phyloP scores from a whole-genome alignment of 2,329 filamentous ascomycete species.

The Cryphonectria radicalis region DNA sequence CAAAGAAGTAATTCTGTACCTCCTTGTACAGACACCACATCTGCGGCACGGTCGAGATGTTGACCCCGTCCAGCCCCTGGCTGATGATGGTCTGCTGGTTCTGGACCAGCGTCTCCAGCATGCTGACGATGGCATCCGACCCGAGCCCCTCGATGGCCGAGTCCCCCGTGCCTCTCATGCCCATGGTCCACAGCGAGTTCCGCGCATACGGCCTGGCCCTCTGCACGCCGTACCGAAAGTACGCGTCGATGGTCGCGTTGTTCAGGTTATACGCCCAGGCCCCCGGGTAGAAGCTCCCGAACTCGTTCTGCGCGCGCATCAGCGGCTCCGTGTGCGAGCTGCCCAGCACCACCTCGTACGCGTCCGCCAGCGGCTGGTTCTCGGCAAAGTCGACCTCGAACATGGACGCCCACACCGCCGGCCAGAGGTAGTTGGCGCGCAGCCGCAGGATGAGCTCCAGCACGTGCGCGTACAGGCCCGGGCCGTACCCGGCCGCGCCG shows the following conservation, averaged over 20 bases:
- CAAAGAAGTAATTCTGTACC: constrained; percentile 70
- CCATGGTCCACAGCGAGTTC: constrained; percentile 67
- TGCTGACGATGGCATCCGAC: constrained; percentile 58
- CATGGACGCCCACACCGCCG: constrained; percentile 67
- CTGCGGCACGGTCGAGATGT: constrained; percentile 62
- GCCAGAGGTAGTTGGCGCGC: constrained; percentile 77
- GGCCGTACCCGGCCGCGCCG: constrained; percentile 53
- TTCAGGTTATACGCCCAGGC: constrained; percentile 73
- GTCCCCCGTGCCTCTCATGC: constrained; percentile 73
- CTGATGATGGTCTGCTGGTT: constrained; percentile 63
- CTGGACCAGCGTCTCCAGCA: constrained; percentile 64
- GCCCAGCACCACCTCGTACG: constrained; percentile 75
- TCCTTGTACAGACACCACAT: constrained; percentile 78
- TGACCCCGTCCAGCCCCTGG: constrained; percentile 55
- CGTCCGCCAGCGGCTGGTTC: constrained; percentile 71
- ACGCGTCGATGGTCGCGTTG: constrained; percentile 68
- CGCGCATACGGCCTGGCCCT: constrained; percentile 69
- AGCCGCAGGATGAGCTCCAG: constrained; percentile 73
- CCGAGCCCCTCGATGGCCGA: constrained; percentile 61
- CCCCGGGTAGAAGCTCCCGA: constrained; percentile 57
- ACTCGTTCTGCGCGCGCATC: constrained; percentile 64
- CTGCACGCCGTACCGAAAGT: constrained; percentile 69
- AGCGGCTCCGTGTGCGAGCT: constrained; percentile 77
- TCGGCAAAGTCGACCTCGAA: constrained; percentile 72
- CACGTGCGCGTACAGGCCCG: constrained; percentile 70